Conservation (phyloP, 208 protist genomes). For the Leishmania tropica region DNA sequence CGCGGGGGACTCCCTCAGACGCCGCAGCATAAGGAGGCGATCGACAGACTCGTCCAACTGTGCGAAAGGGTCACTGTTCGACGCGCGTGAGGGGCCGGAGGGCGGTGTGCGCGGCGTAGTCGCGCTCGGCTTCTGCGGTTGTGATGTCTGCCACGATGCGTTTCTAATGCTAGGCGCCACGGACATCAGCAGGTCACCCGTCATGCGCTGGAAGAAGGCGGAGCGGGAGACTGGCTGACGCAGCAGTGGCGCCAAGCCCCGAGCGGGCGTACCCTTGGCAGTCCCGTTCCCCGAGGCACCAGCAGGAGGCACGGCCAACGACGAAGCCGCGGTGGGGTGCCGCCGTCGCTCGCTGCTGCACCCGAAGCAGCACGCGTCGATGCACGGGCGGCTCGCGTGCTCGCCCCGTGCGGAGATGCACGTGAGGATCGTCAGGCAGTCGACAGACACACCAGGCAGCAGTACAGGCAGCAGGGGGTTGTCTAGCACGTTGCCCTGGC, state of each 20-base stretch:
- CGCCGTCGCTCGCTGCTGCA: conserved; percentile 8
- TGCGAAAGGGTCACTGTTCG: not conserved
- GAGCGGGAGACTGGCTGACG: not conserved
- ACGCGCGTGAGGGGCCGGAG: too few species aligned
- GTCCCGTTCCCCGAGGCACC: not conserved
- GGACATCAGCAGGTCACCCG: conserved; percentile 1
- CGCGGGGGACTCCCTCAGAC: not conserved
- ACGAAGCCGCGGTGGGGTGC: not conserved
- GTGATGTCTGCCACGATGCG: not conserved
- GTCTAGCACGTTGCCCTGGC: conserved; percentile 21
- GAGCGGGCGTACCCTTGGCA: not conserved
- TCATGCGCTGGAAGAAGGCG: not conserved
- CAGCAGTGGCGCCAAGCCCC: not conserved
- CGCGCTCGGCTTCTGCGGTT: not conserved
- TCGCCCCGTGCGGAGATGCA: conserved; percentile 14
- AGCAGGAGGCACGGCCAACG: not conserved
- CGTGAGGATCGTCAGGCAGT: conserved; percentile 16
- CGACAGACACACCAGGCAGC: conserved; percentile 10
- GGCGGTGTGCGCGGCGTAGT: not conserved
- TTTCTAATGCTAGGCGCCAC: not conserved
- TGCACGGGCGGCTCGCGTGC: conserved; percentile 21
- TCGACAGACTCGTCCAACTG: not conserved
- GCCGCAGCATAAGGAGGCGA: not conserved
- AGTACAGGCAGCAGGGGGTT: conserved; percentile 16
- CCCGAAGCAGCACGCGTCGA: conserved; percentile 22